Evolutionary conservation across 2,329 filamentous ascomycete species (phyloP).

Genomic region (Uncinocarpus reesii): DNA sequence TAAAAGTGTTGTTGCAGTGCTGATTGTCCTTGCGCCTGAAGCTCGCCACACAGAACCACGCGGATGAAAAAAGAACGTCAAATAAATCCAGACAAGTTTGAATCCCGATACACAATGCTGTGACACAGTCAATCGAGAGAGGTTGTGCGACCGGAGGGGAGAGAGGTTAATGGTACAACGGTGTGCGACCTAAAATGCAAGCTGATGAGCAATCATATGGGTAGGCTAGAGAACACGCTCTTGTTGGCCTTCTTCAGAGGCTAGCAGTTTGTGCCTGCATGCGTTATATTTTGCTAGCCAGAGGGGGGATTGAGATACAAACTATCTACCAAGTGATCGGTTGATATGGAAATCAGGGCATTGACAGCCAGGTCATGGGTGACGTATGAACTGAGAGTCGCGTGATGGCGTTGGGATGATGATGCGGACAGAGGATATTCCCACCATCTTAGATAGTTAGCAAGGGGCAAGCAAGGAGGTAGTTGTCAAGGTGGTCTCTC

Average conservation of each 20-base stretch:
- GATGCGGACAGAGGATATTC: too few relatives aligned
- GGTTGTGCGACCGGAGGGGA: background rate
- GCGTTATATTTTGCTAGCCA: background rate
- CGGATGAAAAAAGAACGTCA: too few relatives aligned
- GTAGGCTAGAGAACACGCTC: background rate
- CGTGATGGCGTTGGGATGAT: too few relatives aligned
- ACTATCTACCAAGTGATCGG: background rate
- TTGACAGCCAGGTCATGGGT: background rate
- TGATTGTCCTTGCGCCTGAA: too few relatives aligned
- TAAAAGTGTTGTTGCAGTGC: too few relatives aligned
- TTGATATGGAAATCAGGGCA: background rate
- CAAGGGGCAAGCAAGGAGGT: too few relatives aligned
- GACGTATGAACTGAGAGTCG: too few relatives aligned
- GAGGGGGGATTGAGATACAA: conserved; percentile 2
- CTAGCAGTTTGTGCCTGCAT: conserved; percentile 4
- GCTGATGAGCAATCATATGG: background rate
- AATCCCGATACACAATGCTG: background rate
- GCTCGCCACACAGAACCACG: too few relatives aligned
- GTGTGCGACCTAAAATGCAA: conserved; percentile 6
- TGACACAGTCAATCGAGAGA: background rate
- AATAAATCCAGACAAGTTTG: background rate
- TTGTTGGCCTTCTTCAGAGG: background rate
- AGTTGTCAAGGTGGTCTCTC: too few relatives aligned
- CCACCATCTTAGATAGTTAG: too few relatives aligned
- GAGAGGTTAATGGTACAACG: background rate